phyloP scores from a whole-genome alignment of 2,329 filamentous ascomycete species.

The Arthrobotrys entomopaga region DNA sequence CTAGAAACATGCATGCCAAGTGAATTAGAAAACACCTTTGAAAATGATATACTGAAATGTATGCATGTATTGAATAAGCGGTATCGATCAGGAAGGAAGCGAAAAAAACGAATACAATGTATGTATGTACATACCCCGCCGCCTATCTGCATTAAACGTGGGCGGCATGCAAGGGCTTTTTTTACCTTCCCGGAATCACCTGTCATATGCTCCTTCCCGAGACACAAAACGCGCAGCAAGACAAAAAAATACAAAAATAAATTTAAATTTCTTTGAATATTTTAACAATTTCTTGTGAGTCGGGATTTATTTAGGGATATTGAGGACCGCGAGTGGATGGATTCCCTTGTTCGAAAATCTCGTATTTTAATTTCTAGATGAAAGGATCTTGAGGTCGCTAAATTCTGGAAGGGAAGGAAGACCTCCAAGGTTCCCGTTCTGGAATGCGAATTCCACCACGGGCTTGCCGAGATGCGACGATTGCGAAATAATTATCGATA shows the following conservation, averaged over 20 bases:
- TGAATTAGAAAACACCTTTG: neutral
- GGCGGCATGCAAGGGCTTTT: constrained; percentile 14
- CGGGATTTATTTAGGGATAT: no score
- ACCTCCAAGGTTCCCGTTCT: neutral
- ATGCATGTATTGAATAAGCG: no score
- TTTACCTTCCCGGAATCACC: neutral
- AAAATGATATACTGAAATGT: neutral
- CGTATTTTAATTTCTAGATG: neutral
- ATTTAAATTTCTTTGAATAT: neutral
- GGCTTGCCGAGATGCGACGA: no score
- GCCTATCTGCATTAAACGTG: constrained; percentile 25
- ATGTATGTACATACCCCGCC: no score
- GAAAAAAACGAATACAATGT: no score
- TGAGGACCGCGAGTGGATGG: no score
- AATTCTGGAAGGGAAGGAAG: constrained; percentile 11
- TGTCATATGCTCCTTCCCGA: constrained; percentile 22
- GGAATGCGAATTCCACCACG: neutral
- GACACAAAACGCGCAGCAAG: neutral
- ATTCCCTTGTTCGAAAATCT: neutral
- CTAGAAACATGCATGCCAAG: no score
- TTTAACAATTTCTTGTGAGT: neutral
- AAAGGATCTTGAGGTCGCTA: no score
- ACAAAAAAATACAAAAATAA: neutral
- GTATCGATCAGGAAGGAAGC: no score
- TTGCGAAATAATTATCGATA: no score